Evolutionary conservation across 257 asterid genomes (phyloP).

Genomic region (Fraxinus cuspidata): DNA sequence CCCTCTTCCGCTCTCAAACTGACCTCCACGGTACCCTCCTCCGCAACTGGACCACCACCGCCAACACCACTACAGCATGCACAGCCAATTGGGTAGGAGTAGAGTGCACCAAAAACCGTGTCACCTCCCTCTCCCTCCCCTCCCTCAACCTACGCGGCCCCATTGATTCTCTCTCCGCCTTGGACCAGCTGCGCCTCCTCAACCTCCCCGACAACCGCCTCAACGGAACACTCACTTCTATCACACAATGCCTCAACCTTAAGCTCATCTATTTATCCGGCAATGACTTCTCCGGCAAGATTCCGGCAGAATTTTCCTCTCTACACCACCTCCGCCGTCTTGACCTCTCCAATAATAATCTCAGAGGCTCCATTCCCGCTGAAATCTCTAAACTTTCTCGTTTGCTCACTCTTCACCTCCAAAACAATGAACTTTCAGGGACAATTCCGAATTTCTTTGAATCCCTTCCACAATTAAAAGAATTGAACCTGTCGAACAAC

Average conservation of each 20-base stretch:
- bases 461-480: slow-evolving; percentile 50
- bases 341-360: slow-evolving; percentile 72
- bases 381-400: slow-evolving; percentile 51
- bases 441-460: slow-evolving; percentile 46
- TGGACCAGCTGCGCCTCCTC: slow-evolving; percentile 73
- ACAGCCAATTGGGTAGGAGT: slow-evolving; percentile 70
- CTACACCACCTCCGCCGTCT: slow-evolving; percentile 81
- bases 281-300: slow-evolving; percentile 78
- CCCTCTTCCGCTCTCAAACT: slow-evolving; percentile 75
- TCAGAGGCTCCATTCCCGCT: slow-evolving; percentile 58
- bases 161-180: slow-evolving; percentile 61
- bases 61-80: slow-evolving; percentile 53
- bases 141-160: slow-evolving; percentile 82
- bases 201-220: slow-evolving; percentile 83
- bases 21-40: slow-evolving; percentile 75
- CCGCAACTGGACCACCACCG: slow-evolving; percentile 65
- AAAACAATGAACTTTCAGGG: slow-evolving; percentile 73
- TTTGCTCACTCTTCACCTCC: slow-evolving; percentile 60
- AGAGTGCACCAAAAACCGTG: slow-evolving; percentile 66
- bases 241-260: slow-evolving; percentile 65
- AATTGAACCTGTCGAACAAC: slow-evolving; percentile 65
- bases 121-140: slow-evolving; percentile 66
- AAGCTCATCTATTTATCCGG: slow-evolving; percentile 66
- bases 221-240: slow-evolving; percentile 54
- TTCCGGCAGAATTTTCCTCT: slow-evolving; percentile 51